Evolutionary conservation across 177 flowering plant genomes (phyloP), one percentile per base, ranked within the genome.

Genomic region (Telopea speciosissima): DNA sequence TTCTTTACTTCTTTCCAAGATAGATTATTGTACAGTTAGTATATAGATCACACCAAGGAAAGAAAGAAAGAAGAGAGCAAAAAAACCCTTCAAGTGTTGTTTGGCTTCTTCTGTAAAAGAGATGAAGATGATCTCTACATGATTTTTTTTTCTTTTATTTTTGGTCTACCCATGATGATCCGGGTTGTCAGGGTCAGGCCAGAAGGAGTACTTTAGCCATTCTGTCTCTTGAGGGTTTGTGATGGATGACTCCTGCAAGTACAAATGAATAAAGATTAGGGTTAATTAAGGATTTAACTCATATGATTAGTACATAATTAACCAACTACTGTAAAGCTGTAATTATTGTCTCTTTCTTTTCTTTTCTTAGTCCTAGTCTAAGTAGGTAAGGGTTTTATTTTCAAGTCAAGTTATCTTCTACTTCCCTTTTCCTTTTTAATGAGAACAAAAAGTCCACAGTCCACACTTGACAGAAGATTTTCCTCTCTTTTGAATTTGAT

Each of bases 131-230:
- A 66, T 73, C 77, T 81, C 81, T 81, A 70, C n/a, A n/a, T 67
- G 36, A 66, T 49, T 24, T 62, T 62, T 66, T 10, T 45, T 56
- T 66, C 23, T 33, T 24, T 31, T 33, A 19, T 66, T 66, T 61
- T 54, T 66, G 67, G 78, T 81, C 83, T 90, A 89, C 76, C 90
- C 89, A 84, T 92, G 93, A 87, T 89, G 97, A 85, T 87, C 86
- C 70, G 89, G 91, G 81, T 90, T 86, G 90, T 89, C 92, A 82
- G 94, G 89, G 73, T 90, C 97, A 67, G 88, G 88, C 99, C 99
- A 95, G 87, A 82, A 94, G 75, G 97, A 86, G 86, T 90, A 95
- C 87, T 92, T 92, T 77, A 94, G 81, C 97, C 97, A 95, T 66
- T 94, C 99, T 76, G 92, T 83, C 64, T 90, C 97, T 77, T 86